Conservation (phyloP, 345 rosid species). For the Geranium rotundifolium region DNA sequence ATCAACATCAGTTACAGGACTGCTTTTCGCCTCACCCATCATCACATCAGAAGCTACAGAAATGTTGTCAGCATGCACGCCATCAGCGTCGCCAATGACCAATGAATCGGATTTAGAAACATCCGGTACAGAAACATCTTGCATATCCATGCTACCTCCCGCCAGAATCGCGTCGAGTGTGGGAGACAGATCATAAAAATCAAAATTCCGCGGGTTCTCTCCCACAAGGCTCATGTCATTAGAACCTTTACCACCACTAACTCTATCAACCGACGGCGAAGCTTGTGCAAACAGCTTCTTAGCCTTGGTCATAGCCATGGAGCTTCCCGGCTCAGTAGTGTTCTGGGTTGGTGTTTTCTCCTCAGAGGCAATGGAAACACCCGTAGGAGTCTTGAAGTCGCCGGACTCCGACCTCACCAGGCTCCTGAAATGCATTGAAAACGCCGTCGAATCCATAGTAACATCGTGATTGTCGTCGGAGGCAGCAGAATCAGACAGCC, state of each 20-base stretch:
- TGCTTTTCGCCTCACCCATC: constrained; percentile 16
- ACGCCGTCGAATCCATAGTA: constrained; percentile 90
- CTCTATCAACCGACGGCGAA: constrained; percentile 21
- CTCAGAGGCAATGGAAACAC: constrained; percentile 22
- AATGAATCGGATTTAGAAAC: constrained; percentile 9
- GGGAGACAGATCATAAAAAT: constrained; percentile 66
- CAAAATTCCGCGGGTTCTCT: constrained; percentile 42
- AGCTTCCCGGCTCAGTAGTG: constrained; percentile 36
- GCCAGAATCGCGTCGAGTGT: constrained; percentile 57
- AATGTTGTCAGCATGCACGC: constrained; percentile 10
- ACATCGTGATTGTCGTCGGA: constrained; percentile 65
- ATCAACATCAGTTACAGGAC: background rate
- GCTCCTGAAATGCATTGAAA: constrained; percentile 84
- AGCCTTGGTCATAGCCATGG: constrained; percentile 45
- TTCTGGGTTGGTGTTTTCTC: constrained; percentile 45
- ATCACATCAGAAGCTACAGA: constrained; percentile 17
- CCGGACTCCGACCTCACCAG: constrained; percentile 56
- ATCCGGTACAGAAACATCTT: constrained; percentile 15
- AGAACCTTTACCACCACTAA: constrained; percentile 59
- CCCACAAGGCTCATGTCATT: constrained; percentile 87
- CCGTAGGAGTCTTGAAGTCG: constrained; percentile 42
- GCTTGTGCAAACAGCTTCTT: constrained; percentile 31
- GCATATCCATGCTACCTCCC: constrained; percentile 31
- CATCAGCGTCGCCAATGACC: constrained; percentile 12
- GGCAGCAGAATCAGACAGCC: constrained; percentile 52